A percentile compares a stretch with the other conserved stretches of the same genome.
These are phyloP conservation scores for Trichoderma hamatum DNA, from an alignment of 2,329 filamentous ascomycete genomes.

Conservation along the genomic window DNA sequence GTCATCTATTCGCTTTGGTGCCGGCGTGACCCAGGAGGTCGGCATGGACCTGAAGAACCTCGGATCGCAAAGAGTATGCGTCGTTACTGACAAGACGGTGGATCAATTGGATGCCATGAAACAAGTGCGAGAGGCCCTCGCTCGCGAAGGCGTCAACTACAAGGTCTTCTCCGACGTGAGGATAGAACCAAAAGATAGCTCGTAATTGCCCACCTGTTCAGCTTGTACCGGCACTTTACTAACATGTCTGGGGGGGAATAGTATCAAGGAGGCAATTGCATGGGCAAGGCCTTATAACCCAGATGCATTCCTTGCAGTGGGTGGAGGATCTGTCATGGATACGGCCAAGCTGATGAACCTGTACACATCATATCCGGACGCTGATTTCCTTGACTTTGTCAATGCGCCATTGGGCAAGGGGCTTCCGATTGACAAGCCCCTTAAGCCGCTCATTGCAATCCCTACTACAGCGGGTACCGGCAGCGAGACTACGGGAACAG, in stretches of 20 bases:
- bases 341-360: constrained; percentile 99
- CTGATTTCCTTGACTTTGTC: constrained; percentile 95
- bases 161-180: constrained; percentile 78
- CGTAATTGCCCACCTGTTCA: constrained; percentile 54
- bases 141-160: constrained; percentile 76
- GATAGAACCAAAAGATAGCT: constrained; percentile 93
- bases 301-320: constrained; percentile 92
- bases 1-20: constrained; percentile 90
- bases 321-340: constrained; percentile 89
- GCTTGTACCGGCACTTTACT: neutral
- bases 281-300: constrained; percentile 79
- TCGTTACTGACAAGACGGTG: constrained; percentile 88
- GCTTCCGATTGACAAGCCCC: constrained; percentile 68
- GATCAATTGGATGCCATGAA: constrained; percentile 84
- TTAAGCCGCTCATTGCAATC: constrained; percentile 78
- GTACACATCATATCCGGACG: constrained; percentile 86
- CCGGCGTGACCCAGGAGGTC: constrained; percentile 90
- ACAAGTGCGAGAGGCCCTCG: constrained; percentile 80
- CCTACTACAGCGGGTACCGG: constrained; percentile 85
- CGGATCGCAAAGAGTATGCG: constrained; percentile 81
- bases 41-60: constrained; percentile 98
- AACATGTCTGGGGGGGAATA: constrained; percentile 40
- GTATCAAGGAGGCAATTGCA: constrained; percentile 84
- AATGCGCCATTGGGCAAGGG: constrained; percentile 92
- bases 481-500: constrained; percentile 94